These are phyloP conservation scores for Parastagonospora nodorum DNA, from an alignment of 2,329 filamentous ascomycete species.

Conservation along the genomic window DNA sequence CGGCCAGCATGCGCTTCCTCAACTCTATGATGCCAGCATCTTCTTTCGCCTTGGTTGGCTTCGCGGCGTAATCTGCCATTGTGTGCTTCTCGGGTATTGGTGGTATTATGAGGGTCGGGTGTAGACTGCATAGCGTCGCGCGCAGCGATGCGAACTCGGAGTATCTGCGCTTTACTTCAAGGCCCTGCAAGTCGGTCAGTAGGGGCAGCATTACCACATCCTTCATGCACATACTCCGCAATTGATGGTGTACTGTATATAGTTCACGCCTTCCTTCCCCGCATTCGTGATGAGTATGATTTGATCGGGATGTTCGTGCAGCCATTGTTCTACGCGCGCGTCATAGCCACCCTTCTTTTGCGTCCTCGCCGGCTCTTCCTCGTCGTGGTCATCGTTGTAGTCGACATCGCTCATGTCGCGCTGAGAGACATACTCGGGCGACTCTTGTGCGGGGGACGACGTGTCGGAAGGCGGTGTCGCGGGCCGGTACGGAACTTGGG, in stretches of 20 bases:
- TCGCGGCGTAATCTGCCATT: conserved; percentile 97
- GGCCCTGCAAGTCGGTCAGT: conserved; percentile 65
- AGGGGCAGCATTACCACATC: neutral
- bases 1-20: conserved; percentile 93
- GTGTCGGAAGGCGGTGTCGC: conserved; percentile 71
- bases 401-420: conserved; percentile 65
- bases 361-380: conserved; percentile 45
- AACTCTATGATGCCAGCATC: conserved; percentile 96
- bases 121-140: conserved; percentile 84
- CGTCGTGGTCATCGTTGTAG: conserved; percentile 57
- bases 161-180: conserved; percentile 93
- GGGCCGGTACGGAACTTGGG: conserved; percentile 55
- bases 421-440: conserved; percentile 61
- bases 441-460: conserved; percentile 70
- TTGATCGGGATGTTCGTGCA: conserved; percentile 91
- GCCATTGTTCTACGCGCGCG: conserved; percentile 94
- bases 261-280: conserved; percentile 90
- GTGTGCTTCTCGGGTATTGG: conserved; percentile 99
- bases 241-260: conserved; percentile 95
- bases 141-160: conserved; percentile 94
- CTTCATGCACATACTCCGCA: conserved; percentile 71
- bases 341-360: conserved; percentile 86
- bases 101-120: conserved; percentile 93
- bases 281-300: conserved; percentile 92
- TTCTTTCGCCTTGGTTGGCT: conserved; percentile 96